Conservation (phyloP, 1,139 yeast species). For the Candida labiduridarum region DNA sequence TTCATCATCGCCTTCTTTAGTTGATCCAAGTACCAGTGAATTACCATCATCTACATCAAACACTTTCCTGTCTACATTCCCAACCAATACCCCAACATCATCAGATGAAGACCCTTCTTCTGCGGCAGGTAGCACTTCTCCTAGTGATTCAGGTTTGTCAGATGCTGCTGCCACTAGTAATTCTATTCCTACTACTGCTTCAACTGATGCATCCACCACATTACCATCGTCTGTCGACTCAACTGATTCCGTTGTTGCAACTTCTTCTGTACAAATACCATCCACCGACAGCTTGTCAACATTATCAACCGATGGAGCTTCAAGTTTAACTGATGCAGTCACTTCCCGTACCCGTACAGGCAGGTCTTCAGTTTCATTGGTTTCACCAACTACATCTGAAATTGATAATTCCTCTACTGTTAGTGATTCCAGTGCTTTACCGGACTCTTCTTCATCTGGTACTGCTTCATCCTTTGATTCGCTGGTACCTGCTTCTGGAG, state of each 20-base stretch:
- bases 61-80: background rate
- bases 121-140: background rate
- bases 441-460: background rate
- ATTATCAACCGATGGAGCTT: background rate
- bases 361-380: background rate
- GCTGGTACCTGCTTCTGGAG: background rate
- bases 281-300: background rate
- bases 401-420: background rate
- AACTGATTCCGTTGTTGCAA: background rate
- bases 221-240: background rate
- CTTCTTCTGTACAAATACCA: background rate
- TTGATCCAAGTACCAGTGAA: background rate
- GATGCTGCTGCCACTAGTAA: background rate
- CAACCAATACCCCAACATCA: background rate
- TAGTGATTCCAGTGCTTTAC: background rate
- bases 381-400: constrained; percentile 1
- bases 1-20: background rate
- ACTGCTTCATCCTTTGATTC: background rate
- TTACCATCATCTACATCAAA: background rate
- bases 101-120: background rate
- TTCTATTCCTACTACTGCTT: background rate
- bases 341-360: background rate
- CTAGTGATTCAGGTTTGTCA: background rate
- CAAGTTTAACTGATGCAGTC: background rate
- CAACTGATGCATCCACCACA: background rate